Conservation (phyloP, 345 rosid genomes). For the Salix brachista region DNA sequence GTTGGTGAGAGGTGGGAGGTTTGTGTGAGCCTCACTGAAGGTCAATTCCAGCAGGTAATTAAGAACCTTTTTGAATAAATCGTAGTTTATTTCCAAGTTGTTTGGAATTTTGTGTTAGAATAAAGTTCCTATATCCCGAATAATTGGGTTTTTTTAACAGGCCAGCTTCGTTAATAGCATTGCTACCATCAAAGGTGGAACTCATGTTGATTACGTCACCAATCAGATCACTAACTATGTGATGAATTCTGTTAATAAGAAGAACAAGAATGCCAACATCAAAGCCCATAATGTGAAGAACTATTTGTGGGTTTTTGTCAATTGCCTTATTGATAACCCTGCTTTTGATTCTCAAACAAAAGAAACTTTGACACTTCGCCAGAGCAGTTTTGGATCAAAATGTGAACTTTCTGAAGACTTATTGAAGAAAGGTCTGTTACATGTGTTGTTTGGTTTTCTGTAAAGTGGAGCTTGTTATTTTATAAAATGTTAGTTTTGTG, state of each 20-base stretch:
- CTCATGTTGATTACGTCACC: slow-evolving; percentile 91
- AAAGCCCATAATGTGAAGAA: slow-evolving; percentile 83
- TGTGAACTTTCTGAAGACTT: slow-evolving; percentile 82
- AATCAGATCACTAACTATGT: slow-evolving; percentile 82
- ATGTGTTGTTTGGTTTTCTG: not conserved
- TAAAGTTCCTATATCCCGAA: not conserved
- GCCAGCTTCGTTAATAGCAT: slow-evolving; percentile 91
- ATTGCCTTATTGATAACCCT: slow-evolving; percentile 91
- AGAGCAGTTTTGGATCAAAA: slow-evolving; percentile 90
- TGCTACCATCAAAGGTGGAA: slow-evolving; percentile 94
- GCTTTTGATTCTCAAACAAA: slow-evolving; percentile 99
- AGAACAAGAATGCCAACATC: slow-evolving; percentile 71
- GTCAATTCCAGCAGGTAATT: slow-evolving; percentile 94
- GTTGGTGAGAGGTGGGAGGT: slow-evolving; percentile 91
- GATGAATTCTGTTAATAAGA: slow-evolving; percentile 70
- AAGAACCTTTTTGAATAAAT: not conserved
- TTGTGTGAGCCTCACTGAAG: slow-evolving; percentile 75
- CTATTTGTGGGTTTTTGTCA: slow-evolving; percentile 96
- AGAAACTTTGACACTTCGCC: slow-evolving; percentile 94
- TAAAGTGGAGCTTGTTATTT: not conserved
- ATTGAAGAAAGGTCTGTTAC: slow-evolving; percentile 66
- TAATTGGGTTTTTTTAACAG: slow-evolving; percentile 31
- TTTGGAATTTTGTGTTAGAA: not conserved
- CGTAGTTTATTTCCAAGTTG: not conserved
- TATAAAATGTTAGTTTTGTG: not conserved